Evolutionary conservation across 2,329 filamentous ascomycete genomes (phyloP).

Genomic region (Aspergillus bombycis): DNA sequence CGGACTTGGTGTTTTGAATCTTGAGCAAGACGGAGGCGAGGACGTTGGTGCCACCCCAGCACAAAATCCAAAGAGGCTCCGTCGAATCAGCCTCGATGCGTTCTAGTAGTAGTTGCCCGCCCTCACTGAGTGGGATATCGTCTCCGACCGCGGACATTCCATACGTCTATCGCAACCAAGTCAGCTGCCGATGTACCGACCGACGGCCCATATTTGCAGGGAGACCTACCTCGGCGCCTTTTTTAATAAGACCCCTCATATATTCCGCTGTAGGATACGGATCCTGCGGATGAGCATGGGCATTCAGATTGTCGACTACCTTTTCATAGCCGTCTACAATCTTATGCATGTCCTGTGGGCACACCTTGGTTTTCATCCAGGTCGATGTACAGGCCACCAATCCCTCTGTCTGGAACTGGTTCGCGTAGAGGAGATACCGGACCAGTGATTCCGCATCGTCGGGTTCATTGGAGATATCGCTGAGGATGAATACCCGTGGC

Average conservation of each 20-base stretch:
- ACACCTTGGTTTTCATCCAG: not conserved
- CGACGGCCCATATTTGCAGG: not conserved
- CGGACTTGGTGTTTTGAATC: not conserved
- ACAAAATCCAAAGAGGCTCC: not conserved
- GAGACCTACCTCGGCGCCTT: not conserved
- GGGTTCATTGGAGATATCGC: not conserved
- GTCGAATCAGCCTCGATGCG: not conserved
- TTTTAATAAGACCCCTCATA: not conserved
- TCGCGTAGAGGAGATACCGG: not conserved
- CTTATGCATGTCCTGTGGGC: not conserved
- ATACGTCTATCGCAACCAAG: not conserved
- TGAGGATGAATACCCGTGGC: not conserved
- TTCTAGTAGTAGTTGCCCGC: not conserved
- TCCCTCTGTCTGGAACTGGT: not conserved
- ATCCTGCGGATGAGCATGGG: not conserved
- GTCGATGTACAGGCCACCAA: not conserved
- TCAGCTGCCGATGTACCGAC: not conserved
- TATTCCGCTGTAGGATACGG: not conserved
- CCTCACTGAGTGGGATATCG: not conserved
- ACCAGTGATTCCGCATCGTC: not conserved
- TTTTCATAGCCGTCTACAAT: not conserved
- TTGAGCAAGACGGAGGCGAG: not conserved
- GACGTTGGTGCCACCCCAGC: not conserved
- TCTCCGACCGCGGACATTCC: not conserved
- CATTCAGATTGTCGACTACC: not conserved